Conservation (phyloP, 1,284 basidiomycete genomes). For the Irpex sp. region DNA sequence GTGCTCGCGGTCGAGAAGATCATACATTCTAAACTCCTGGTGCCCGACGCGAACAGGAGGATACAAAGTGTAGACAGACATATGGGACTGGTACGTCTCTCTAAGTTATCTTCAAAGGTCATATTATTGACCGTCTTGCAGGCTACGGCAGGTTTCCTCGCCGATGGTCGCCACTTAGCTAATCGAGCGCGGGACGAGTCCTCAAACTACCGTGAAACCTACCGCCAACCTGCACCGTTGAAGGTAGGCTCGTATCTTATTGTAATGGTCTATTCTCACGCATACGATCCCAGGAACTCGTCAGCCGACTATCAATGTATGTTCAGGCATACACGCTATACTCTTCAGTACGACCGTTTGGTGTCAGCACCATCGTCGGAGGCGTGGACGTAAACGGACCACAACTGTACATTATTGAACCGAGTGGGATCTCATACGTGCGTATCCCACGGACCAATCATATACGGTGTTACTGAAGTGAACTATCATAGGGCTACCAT, state of each 20-base stretch:
- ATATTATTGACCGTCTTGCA: constrained; percentile 26
- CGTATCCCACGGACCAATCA: constrained; percentile 24
- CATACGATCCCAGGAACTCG: constrained; percentile 55
- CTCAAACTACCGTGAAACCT: constrained; percentile 70
- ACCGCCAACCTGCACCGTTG: constrained; percentile 75
- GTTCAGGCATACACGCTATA: constrained; percentile 97
- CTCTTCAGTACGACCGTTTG: constrained; percentile 97
- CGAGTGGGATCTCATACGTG: constrained; percentile 91
- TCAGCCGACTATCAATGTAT: constrained; percentile 84
- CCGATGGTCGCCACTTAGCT: constrained; percentile 90
- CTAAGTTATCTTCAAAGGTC: not conserved
- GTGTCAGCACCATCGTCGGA: constrained; percentile 89
- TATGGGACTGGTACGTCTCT: constrained; percentile 72
- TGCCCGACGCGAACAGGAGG: constrained; percentile 89
- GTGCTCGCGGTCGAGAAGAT: constrained; percentile 97
- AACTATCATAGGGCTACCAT: constrained; percentile 73
- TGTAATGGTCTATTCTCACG: not conserved
- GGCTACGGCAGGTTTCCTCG: constrained; percentile 92
- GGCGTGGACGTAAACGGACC: constrained; percentile 90
- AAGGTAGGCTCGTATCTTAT: constrained; percentile 51
- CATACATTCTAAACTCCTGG: constrained; percentile 94
- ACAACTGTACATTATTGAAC: constrained; percentile 89
- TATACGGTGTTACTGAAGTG: not conserved
- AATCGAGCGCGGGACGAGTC: constrained; percentile 88
- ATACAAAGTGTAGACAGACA: constrained; percentile 94